Base-by-base conservation (phyloP, 1,284 basidiomycete species). In the Pascua sp. region DNA sequence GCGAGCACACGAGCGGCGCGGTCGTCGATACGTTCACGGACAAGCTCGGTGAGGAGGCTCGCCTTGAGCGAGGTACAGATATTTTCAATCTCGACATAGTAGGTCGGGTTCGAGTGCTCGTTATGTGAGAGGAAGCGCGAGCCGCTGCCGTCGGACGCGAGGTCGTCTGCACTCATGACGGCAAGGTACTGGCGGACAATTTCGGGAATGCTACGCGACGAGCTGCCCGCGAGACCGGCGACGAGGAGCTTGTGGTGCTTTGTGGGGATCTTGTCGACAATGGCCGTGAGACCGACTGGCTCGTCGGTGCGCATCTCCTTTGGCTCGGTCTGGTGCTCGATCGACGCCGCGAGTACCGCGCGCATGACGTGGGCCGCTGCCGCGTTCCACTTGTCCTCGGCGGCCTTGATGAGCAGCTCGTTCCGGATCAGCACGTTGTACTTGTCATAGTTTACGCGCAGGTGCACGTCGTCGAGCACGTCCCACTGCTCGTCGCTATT, bases 371-470 rank as follows among this genome's bases (percentile, higher is more conserved):
- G 69, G 3, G 85, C 88, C 10, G 90, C 85, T 15, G 84, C 81
- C 18, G 81, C 78, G 64, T 95, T 95, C 77, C 84, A 94, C 42
- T 89, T 83, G 66, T 91, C 88, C 60, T 81, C 80, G 0, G 84
- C 89, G 11, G 89, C 87, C 48, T 81, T 80, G 62, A 86, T 85
- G 53, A 95, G 84, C 49, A 95, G 80, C 73, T 88, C 82, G 75
- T 96, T 94, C 40, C 95, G 87, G 49, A 97, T 85, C 66, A 91
- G 86, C 39, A 93, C 81, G 65, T 90, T 87, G 77, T 94, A 95
- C 64, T 86, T 88, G 65, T 94, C 88, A 69, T 86, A 88, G 77
- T 95, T 92, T 53, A 97, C 83, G 47, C 73, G 64, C 38, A 78
- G 55, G 62, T 56, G 46, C 65, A 60, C 40, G 63, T 59, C 61